These are phyloP conservation scores for Spatholobus suberectus DNA, from an alignment of 306 rosid species.

Conservation along the genomic window DNA sequence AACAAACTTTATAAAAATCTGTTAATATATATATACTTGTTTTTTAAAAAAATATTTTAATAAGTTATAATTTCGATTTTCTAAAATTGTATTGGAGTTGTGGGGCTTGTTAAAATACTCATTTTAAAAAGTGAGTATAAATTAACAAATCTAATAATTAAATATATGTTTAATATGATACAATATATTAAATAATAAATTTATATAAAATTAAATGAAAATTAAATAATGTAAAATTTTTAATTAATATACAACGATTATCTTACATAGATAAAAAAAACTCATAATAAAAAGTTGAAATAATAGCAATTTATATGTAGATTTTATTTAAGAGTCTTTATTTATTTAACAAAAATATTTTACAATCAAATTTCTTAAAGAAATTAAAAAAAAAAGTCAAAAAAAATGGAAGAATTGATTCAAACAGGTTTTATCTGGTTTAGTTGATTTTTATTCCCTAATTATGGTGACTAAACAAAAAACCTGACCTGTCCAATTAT, in stretches of 20 bases:
- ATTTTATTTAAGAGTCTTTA: neutral
- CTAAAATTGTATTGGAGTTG: neutral
- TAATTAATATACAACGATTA: neutral
- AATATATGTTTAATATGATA: neutral
- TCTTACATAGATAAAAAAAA: neutral
- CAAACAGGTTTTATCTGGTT: neutral
- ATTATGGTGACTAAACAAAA: too few relatives aligned
- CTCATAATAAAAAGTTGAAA: too few relatives aligned
- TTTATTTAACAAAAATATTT: neutral
- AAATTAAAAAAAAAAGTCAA: too few relatives aligned
- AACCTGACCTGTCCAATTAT: neutral
- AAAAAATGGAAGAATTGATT: neutral
- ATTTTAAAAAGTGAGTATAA: neutral
- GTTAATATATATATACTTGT: neutral
- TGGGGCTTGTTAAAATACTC: too few relatives aligned
- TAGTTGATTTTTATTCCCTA: neutral
- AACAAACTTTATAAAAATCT: neutral
- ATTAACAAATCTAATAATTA: neutral
- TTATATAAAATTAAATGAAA: too few relatives aligned
- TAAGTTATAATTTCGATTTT: too few relatives aligned
- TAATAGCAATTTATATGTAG: too few relatives aligned
- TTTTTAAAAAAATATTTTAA: too few relatives aligned
- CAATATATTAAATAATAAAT: neutral
- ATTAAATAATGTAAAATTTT: neutral
- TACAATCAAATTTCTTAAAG: neutral